phyloP scores from a whole-genome alignment of 306 rosid species.

The Lathyrus sativus region DNA sequence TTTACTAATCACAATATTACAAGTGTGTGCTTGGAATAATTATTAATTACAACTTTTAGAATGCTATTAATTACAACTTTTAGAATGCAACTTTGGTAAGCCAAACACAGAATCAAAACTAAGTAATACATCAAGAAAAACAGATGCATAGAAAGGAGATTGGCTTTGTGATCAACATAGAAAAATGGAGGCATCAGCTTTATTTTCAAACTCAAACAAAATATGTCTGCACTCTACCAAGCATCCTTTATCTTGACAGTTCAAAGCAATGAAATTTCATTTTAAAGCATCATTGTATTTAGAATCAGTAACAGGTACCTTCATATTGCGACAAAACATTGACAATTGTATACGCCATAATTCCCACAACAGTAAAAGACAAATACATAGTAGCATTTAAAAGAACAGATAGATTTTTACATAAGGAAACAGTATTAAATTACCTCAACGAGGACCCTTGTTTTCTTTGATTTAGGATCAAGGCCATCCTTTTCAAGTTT shows the following conservation, averaged over 20 bases:
- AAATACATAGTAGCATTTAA: slow-evolving; percentile 16
- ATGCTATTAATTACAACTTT: background rate
- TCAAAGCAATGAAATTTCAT: slow-evolving; percentile 20
- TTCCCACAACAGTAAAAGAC: slow-evolving; percentile 1
- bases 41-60: background rate
- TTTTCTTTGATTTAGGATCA: slow-evolving; percentile 61
- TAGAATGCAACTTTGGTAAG: background rate
- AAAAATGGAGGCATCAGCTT: slow-evolving; percentile 5
- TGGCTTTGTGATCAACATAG: slow-evolving; percentile 8
- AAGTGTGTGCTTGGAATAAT: background rate
- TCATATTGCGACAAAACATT: slow-evolving; percentile 21
- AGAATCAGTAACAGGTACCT: slow-evolving; percentile 2
- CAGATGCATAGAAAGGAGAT: background rate
- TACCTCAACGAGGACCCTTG: slow-evolving; percentile 90
- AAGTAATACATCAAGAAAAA: slow-evolving; percentile 6
- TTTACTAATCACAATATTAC: background rate
- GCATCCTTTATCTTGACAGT: slow-evolving; percentile 8
- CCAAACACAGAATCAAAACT: slow-evolving; percentile 13
- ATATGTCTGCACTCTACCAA: slow-evolving; percentile 2
- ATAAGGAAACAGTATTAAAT: slow-evolving; percentile 22
- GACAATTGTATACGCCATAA: slow-evolving; percentile 8
- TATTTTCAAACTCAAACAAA: background rate
- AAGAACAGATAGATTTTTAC: slow-evolving; percentile 16
- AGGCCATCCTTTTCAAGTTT: slow-evolving; percentile 53
- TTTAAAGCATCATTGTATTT: slow-evolving; percentile 11